phyloP scores from a whole-genome alignment of 208 protist genomes.

The Histomonas meleagridis region DNA sequence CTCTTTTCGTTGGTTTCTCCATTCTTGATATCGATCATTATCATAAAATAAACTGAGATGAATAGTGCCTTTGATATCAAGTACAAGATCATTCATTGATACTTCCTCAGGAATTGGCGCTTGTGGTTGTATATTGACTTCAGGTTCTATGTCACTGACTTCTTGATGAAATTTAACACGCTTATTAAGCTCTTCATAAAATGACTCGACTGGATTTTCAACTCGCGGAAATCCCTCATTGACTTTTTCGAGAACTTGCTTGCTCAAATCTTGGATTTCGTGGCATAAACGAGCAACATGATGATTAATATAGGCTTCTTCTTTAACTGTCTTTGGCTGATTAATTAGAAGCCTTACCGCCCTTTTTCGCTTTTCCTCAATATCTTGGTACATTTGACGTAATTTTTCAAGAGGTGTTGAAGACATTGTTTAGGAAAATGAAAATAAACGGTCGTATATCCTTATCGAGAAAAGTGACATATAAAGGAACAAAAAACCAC shows the following conservation, averaged over 20 bases:
- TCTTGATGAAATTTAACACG: background rate
- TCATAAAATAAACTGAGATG: conserved; percentile 29
- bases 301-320: background rate
- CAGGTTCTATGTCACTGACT: background rate
- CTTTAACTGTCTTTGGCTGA: background rate
- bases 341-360: background rate
- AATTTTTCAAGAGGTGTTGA: conserved; percentile 30
- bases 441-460: too few relatives aligned
- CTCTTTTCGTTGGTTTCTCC: background rate
- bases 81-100: background rate
- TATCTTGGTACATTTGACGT: background rate
- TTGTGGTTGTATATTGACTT: too few relatives aligned
- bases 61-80: background rate
- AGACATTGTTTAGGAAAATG: too few relatives aligned
- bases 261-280: background rate
- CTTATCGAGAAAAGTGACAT: too few relatives aligned
- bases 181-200: background rate
- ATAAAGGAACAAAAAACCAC: too few relatives aligned
- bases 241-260: background rate
- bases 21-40: conserved; percentile 31
- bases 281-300: background rate
- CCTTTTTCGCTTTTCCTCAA: background rate
- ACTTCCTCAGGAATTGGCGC: too few relatives aligned
- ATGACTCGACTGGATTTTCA: background rate
- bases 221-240: background rate